Evolutionary conservation across 441 rosid genomes (phyloP).

Genomic region (Euphorbia schlechtendalii): DNA sequence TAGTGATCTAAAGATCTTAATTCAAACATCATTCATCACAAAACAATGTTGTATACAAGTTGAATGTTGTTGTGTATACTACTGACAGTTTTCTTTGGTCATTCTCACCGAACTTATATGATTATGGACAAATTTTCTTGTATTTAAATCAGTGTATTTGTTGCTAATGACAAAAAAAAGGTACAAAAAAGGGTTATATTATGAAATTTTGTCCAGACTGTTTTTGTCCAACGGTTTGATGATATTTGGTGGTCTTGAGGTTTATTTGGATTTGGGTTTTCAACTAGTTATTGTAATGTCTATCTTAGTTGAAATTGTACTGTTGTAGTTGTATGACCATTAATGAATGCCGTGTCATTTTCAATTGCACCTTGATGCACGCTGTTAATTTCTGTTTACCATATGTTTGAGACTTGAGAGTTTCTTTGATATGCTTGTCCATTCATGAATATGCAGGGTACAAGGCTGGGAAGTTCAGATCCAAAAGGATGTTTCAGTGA

Average conservation of each 20-base stretch:
- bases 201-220: not conserved
- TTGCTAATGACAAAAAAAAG: not conserved
- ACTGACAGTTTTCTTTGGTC: not conserved
- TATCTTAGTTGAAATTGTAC: too few relatives aligned
- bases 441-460: conserved; percentile 67
- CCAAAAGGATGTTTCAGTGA: conserved; percentile 99
- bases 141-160: not conserved
- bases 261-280: not conserved
- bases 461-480: conserved; percentile 98
- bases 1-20: not conserved
- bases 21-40: not conserved
- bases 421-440: conserved; percentile 12
- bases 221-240: not conserved
- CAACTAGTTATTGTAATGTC: too few relatives aligned
- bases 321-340: not conserved
- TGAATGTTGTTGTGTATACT: not conserved
- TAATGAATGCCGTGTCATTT: not conserved
- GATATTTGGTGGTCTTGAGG: not conserved
- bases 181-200: too few relatives aligned
- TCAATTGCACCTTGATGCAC: not conserved
- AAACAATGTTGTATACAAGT: not conserved
- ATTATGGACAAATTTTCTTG: too few relatives aligned
- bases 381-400: conserved; percentile 1
- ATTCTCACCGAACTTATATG: not conserved
- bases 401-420: not conserved